Evolutionary conservation across 108 stramenopile genomes (phyloP).

Genomic region (Schizochytrium sp.): DNA sequence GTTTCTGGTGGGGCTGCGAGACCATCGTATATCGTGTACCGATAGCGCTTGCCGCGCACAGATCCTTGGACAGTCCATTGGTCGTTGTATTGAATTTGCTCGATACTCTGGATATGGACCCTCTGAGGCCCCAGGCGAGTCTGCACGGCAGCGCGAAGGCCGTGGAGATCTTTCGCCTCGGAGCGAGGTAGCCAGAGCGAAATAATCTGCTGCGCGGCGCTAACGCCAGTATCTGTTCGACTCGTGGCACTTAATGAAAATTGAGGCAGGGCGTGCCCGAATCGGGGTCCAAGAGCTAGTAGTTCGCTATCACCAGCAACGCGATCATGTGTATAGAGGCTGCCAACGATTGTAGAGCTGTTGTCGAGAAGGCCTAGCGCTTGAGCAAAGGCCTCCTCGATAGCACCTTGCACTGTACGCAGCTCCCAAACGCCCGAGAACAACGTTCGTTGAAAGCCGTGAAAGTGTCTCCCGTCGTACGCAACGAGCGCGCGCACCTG

Average conservation of each 20-base stretch:
- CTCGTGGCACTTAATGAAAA: slow-evolving; percentile 24
- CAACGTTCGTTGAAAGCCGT: not conserved
- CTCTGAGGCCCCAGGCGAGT: not conserved
- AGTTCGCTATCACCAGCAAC: not conserved
- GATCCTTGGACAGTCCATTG: not conserved
- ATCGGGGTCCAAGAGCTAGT: not conserved
- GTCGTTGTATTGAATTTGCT: not conserved
- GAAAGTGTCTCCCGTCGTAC: not conserved
- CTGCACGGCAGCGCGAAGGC: not conserved
- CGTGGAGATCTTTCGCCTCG: slow-evolving; percentile 51
- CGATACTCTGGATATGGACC: not conserved
- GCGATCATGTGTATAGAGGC: not conserved
- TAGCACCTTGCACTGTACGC: not conserved
- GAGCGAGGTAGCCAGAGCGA: slow-evolving; percentile 40
- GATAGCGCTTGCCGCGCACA: not conserved
- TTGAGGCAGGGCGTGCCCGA: not conserved
- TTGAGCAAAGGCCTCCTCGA: not conserved
- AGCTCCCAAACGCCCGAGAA: not conserved
- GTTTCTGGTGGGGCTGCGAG: slow-evolving; percentile 73
- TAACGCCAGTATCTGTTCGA: slow-evolving; percentile 88
- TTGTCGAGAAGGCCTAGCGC: not conserved
- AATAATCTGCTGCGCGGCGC: slow-evolving; percentile 83
- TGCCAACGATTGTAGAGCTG: not conserved
- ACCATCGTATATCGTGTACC: slow-evolving; percentile 36
- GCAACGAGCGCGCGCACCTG: not conserved